phyloP scores from a whole-genome alignment of 2,329 filamentous ascomycete genomes.

The Diaporthe citriasiana region DNA sequence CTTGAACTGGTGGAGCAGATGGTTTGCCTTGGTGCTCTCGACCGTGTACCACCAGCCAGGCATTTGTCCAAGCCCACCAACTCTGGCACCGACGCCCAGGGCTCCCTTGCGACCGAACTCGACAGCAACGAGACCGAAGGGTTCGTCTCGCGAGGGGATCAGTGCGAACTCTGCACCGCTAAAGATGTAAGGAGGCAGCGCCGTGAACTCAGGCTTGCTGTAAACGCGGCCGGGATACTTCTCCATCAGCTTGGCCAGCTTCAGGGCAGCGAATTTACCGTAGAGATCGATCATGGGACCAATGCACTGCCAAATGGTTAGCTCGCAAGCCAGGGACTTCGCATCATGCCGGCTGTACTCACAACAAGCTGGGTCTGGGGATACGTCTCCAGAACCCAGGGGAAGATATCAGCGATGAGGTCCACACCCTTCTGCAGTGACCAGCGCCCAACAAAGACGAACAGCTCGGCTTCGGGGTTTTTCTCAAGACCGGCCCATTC shows the following conservation, averaged over 20 bases:
- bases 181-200: conserved; percentile 76
- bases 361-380: conserved; percentile 70
- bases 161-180: conserved; percentile 77
- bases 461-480: conserved; percentile 72
- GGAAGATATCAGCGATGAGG: conserved; percentile 77
- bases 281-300: conserved; percentile 77
- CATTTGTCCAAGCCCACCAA: conserved; percentile 76
- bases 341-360: background rate
- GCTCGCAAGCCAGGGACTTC: background rate
- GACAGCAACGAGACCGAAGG: conserved; percentile 77
- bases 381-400: conserved; percentile 70
- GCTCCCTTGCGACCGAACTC: conserved; percentile 78
- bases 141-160: conserved; percentile 79
- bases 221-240: conserved; percentile 75
- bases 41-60: conserved; percentile 80
- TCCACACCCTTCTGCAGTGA: conserved; percentile 76
- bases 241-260: conserved; percentile 74
- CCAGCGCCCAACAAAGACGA: conserved; percentile 79
- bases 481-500: conserved; percentile 76
- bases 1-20: conserved; percentile 75
- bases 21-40: conserved; percentile 69
- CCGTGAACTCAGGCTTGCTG: conserved; percentile 77
- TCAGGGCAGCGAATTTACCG: conserved; percentile 75
- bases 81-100: conserved; percentile 73
- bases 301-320: conserved; percentile 56